Evolutionary conservation across 305 asterid species (phyloP).

Genomic region (Solanum hybrid): DNA sequence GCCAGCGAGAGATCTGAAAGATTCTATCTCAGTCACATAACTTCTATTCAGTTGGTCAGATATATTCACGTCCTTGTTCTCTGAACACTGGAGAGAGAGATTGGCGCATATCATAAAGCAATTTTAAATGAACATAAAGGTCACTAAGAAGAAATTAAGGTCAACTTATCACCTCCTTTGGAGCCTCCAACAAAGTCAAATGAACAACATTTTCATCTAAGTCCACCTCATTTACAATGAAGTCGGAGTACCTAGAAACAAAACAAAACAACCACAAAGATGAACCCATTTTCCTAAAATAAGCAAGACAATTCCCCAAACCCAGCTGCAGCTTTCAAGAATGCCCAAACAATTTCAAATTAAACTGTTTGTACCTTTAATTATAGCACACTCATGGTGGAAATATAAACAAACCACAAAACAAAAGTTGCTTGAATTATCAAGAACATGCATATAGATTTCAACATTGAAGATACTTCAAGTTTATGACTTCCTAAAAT

Average conservation of each 20-base stretch:
- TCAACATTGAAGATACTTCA: background rate
- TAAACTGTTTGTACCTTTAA: background rate
- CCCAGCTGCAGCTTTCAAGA: background rate
- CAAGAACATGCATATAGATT: background rate
- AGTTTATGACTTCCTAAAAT: background rate
- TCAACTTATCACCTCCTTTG: constrained; percentile 42
- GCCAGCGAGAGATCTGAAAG: constrained; percentile 72
- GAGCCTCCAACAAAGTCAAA: constrained; percentile 62
- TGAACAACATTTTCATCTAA: constrained; percentile 77
- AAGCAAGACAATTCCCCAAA: background rate
- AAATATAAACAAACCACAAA: background rate
- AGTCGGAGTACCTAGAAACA: constrained; percentile 76
- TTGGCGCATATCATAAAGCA: background rate
- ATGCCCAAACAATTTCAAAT: background rate
- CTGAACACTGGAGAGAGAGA: constrained; percentile 33
- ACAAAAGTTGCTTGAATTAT: background rate
- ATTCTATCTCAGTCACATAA: constrained; percentile 52
- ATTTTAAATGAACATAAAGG: background rate
- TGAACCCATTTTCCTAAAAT: background rate
- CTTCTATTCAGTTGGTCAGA: constrained; percentile 43
- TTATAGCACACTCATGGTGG: background rate
- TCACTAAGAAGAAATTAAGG: background rate
- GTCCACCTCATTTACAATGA: constrained; percentile 90
- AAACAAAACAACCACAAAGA: constrained; percentile 8
- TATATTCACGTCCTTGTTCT: constrained; percentile 36